These are phyloP conservation scores for Fusarium napiforme DNA, from an alignment of 2,329 filamentous ascomycete genomes.

Conservation along the genomic window DNA sequence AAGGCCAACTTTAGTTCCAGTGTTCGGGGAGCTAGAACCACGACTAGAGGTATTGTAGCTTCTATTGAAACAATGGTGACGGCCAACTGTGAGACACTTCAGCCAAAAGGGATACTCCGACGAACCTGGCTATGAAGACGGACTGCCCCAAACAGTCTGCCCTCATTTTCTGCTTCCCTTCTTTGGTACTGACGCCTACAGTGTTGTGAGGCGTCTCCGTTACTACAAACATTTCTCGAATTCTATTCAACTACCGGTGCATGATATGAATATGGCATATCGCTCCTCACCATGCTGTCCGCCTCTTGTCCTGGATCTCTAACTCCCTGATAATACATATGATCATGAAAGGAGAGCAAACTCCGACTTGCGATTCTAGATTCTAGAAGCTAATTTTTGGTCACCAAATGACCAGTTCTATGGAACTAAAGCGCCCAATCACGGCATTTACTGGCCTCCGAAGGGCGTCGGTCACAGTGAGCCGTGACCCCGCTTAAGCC, in stretches of 20 bases:
- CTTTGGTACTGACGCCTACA: accelerated
- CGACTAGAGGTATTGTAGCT: background rate
- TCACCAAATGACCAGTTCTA: too few species aligned
- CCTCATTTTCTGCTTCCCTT: background rate
- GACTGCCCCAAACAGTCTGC: background rate
- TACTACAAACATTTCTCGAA: too few species aligned
- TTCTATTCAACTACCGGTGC: background rate
- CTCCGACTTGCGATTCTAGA: background rate
- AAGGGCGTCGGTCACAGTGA: background rate
- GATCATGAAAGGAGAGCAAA: background rate
- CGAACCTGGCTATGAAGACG: too few species aligned
- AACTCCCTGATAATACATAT: background rate
- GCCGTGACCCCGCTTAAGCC: background rate
- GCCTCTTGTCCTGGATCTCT: accelerated
- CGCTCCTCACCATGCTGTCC: too few species aligned
- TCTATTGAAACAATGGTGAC: too few species aligned
- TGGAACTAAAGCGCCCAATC: background rate
- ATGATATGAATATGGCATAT: too few species aligned
- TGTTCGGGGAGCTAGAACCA: background rate
- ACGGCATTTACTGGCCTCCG: background rate
- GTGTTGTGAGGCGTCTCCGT: background rate
- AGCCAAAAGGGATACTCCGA: background rate
- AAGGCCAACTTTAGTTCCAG: too few species aligned
- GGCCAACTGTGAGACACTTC: background rate
- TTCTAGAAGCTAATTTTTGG: background rate